These are phyloP conservation scores for Vickermania spadyakhi DNA, from an alignment of 208 protist genomes.

Conservation along the genomic window DNA sequence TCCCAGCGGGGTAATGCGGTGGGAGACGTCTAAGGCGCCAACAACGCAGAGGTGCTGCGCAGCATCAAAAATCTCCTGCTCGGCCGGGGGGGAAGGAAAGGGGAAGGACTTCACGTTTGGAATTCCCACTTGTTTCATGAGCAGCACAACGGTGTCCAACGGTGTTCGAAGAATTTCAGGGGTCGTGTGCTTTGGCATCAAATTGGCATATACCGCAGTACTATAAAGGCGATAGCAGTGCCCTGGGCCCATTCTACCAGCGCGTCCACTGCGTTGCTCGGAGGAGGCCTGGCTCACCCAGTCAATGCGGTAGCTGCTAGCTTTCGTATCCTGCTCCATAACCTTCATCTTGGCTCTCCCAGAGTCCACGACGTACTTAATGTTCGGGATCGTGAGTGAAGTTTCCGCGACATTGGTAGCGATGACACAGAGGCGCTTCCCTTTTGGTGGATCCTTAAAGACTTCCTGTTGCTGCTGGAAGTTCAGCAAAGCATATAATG, in stretches of 20 bases:
- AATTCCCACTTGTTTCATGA: conserved; percentile 89
- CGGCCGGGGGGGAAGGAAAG: conserved; percentile 71
- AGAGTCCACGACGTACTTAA: conserved; percentile 98
- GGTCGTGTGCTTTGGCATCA: conserved; percentile 92
- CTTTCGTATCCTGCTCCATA: conserved; percentile 94
- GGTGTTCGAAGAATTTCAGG: conserved; percentile 93
- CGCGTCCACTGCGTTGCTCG: conserved; percentile 95
- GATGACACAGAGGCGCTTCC: conserved; percentile 95
- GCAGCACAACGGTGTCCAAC: conserved; percentile 84
- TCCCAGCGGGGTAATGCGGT: conserved; percentile 61
- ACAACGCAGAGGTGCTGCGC: conserved; percentile 67
- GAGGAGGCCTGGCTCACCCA: conserved; percentile 96
- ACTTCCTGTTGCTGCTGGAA: conserved; percentile 91
- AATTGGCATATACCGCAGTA: conserved; percentile 93
- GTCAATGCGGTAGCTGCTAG: conserved; percentile 94
- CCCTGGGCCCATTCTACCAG: conserved; percentile 92
- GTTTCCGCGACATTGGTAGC: conserved; percentile 99
- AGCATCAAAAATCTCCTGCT: conserved; percentile 54
- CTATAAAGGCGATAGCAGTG: conserved; percentile 98
- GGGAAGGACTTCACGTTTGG: conserved; percentile 82
- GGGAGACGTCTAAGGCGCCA: conserved; percentile 53
- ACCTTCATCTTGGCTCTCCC: conserved; percentile 96
- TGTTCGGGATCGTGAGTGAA: conserved; percentile 98
- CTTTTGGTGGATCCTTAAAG: conserved; percentile 80
- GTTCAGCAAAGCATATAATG: conserved; percentile 97